phyloP scores from a whole-genome alignment of 2,329 filamentous ascomycete species.

The Cladosporium austrohemisphaericum region DNA sequence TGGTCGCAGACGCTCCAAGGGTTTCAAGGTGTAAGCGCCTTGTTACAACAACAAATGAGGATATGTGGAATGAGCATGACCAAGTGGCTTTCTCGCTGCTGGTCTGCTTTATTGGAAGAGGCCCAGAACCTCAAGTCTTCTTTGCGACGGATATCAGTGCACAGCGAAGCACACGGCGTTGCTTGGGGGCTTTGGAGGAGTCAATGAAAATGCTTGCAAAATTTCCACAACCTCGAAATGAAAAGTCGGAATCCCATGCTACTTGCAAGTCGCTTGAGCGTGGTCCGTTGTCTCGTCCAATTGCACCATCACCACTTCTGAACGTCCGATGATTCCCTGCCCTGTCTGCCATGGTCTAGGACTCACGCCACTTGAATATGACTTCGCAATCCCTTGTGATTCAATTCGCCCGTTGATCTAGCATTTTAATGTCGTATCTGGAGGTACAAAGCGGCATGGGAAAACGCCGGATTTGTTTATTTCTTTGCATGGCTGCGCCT shows the following conservation, averaged over 20 bases:
- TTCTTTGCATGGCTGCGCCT: too few species aligned
- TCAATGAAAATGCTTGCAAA: conserved; percentile 14
- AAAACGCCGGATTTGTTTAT: too few species aligned
- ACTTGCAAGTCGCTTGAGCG: background rate
- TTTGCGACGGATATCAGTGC: conserved; percentile 10
- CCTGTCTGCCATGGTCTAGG: too few species aligned
- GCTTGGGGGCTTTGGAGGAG: conserved; percentile 8
- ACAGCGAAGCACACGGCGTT: conserved; percentile 11
- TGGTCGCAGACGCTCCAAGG: conserved; percentile 96
- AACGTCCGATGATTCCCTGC: too few species aligned
- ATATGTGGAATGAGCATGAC: conserved; percentile 1
- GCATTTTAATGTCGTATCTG: too few species aligned
- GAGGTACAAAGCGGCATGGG: too few species aligned
- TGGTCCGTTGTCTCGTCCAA: background rate
- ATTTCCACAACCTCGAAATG: conserved; percentile 8
- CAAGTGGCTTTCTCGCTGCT: background rate
- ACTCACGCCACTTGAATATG: too few species aligned
- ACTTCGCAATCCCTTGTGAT: too few species aligned
- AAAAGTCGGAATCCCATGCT: background rate
- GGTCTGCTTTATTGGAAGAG: conserved; percentile 4
- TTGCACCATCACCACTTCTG: background rate
- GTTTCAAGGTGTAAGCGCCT: conserved; percentile 95
- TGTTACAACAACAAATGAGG: background rate
- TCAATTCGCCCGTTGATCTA: too few species aligned
- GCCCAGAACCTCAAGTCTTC: background rate